Evolutionary conservation across 2,329 filamentous ascomycete genomes (phyloP).

Genomic region (Intubia oerlemansii): DNA sequence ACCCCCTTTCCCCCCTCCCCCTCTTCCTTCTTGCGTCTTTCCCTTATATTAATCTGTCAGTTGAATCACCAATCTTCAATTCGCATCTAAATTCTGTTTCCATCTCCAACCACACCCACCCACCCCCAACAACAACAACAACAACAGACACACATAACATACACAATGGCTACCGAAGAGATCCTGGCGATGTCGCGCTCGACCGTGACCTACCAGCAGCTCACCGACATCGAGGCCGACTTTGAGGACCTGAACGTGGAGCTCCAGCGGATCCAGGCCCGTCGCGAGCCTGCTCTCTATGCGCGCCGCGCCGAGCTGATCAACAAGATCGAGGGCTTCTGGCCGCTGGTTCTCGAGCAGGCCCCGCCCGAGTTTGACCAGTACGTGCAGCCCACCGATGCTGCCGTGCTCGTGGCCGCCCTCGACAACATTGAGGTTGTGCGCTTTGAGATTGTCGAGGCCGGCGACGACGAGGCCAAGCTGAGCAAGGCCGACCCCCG

Average conservation of each 20-base stretch:
- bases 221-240: constrained; percentile 60
- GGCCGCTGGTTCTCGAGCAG: constrained; percentile 82
- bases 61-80: no score
- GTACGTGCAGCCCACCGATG: constrained; percentile 67
- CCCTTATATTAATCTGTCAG: neutral
- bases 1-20: neutral
- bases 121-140: neutral
- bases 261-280: constrained; percentile 56
- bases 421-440: constrained; percentile 51
- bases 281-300: constrained; percentile 50
- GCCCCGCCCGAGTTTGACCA: constrained; percentile 71
- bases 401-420: constrained; percentile 44
- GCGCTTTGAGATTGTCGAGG: constrained; percentile 60
- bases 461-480: no score
- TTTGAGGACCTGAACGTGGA: constrained; percentile 70
- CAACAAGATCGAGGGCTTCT: constrained; percentile 66
- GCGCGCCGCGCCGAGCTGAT: constrained; percentile 52
- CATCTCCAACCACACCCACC: neutral
- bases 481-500: constrained; percentile 32
- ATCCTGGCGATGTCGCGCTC: constrained; percentile 9
- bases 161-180: constrained; percentile 9
- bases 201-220: constrained; percentile 46
- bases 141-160: neutral
- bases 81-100: no score
- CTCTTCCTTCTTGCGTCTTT: neutral